Conservation (phyloP, 768 basidiomycete species). For the Leucogyrophana mollusca region DNA sequence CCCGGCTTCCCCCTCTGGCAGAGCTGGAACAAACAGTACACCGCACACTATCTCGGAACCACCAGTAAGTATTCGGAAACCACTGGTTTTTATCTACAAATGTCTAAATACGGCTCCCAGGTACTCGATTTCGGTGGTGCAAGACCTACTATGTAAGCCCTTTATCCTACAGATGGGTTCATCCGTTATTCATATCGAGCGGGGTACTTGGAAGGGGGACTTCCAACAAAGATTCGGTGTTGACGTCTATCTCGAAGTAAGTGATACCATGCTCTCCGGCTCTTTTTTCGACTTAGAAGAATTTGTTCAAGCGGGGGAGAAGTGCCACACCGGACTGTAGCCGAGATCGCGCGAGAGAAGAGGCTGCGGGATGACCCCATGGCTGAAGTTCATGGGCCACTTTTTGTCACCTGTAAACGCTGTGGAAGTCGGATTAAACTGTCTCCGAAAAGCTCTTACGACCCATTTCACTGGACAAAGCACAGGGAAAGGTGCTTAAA, state of each 20-base stretch:
- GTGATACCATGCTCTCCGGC: slow-evolving; percentile 7
- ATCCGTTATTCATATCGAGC: neutral
- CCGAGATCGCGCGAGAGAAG: slow-evolving; percentile 49
- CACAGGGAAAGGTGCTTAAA: slow-evolving; percentile 62
- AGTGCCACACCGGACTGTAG: slow-evolving; percentile 34
- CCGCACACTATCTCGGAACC: no score
- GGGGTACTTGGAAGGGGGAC: slow-evolving; percentile 19
- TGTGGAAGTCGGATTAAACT: slow-evolving; percentile 63
- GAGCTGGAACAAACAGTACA: no score
- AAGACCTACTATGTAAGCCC: no score
- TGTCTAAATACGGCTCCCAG: no score
- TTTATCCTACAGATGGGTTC: no score
- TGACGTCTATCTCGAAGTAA: slow-evolving; percentile 22
- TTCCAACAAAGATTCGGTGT: slow-evolving; percentile 13
- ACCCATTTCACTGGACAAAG: slow-evolving; percentile 65
- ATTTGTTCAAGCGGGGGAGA: slow-evolving; percentile 18
- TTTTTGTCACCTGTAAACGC: slow-evolving; percentile 51
- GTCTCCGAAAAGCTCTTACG: slow-evolving; percentile 64
- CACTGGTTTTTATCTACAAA: no score
- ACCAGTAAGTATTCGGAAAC: no score
- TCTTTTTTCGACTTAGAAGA: slow-evolving; percentile 8
- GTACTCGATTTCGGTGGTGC: no score
- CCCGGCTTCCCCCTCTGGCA: no score
- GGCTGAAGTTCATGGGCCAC: slow-evolving; percentile 48
- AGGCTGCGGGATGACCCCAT: slow-evolving; percentile 52